Evolutionary conservation across 176 grass and related monocot genomes (phyloP), one percentile per base, ranked within the genome.

Genomic region (Oryza meyeriana): DNA sequence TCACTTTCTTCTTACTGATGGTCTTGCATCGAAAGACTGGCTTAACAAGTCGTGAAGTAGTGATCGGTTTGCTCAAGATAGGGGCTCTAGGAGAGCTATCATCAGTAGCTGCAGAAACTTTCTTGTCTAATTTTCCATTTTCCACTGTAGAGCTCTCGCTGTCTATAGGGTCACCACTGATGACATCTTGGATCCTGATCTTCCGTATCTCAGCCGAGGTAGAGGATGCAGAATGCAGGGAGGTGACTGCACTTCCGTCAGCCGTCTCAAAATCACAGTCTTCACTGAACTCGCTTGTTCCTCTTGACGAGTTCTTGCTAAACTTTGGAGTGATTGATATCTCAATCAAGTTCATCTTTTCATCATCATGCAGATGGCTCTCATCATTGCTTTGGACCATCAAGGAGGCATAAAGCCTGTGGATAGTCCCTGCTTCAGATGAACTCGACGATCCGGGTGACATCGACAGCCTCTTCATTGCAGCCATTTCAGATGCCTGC

Each of bases 401-500:
- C 41, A 98, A 80, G 71, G 92, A 93, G 29, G 92, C 90, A 50
- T 93, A 94, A 44, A 98, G 92, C 81, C 88, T 88, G 69, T 94
- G 88, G 78, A 98, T 98, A 64, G 88, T 98, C 57, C 92, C 95
- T 66, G 90, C 85, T 89, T 98, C 95, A 12, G 95, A 92, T 70
- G 81, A 78, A 67, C 89, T 88, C 9, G 86, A 86, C 6, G 79
- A 89, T 35, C 87, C 85, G 50, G 87, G 87, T 4, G 85, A 89
- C 76, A 90, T 94, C 0, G 88, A 84, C 68, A 84, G 2, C 74
- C 86, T 82, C 89, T 91, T 98, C 90, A 89, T 89, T 22, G 95
- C 88, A 77, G 95, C 95, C 90, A 98, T 93, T 55, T 98, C 95
- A 2, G 95, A 98, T 5, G 95, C 95, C 81, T 98, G 92, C 58